phyloP scores from a whole-genome alignment of 73 alveolate genomes.

The Paramecium pentaurelia region DNA sequence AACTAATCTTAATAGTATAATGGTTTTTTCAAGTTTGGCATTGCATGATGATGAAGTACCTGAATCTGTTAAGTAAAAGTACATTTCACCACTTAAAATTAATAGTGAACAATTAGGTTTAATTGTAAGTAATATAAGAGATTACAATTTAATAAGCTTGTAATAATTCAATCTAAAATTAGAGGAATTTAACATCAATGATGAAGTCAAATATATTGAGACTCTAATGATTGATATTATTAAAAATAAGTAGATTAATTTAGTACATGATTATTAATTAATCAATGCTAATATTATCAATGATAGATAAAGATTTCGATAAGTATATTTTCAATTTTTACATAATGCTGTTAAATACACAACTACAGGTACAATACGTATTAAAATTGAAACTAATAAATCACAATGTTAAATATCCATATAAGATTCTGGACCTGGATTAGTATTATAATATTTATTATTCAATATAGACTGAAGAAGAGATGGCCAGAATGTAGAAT shows the following conservation, averaged over 20 bases:
- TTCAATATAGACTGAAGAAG: neutral
- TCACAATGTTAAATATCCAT: neutral
- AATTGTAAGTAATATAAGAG: constrained; percentile 23
- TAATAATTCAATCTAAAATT: neutral
- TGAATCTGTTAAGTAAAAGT: neutral
- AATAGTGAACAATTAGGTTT: neutral
- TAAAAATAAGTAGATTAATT: neutral
- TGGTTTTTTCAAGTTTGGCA: neutral
- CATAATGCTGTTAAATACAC: constrained; percentile 15
- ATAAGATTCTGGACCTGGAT: constrained; percentile 27
- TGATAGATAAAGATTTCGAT: constrained; percentile 21
- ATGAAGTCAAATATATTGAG: neutral
- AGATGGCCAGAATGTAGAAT: neutral
- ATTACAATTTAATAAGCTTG: neutral
- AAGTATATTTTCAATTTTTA: neutral
- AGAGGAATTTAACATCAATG: neutral
- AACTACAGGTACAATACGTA: neutral
- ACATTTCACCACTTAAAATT: neutral
- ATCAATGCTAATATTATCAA: neutral
- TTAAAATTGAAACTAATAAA: neutral
- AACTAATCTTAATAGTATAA: neutral
- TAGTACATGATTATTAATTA: neutral
- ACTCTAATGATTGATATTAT: neutral
- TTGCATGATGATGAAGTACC: neutral
- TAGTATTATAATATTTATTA: neutral